Percentiles rank a stretch among this genome's conserved stretches.
These are phyloP conservation scores for Aleurites moluccanus DNA, from an alignment of 441 rosid species.

Conservation along the genomic window DNA sequence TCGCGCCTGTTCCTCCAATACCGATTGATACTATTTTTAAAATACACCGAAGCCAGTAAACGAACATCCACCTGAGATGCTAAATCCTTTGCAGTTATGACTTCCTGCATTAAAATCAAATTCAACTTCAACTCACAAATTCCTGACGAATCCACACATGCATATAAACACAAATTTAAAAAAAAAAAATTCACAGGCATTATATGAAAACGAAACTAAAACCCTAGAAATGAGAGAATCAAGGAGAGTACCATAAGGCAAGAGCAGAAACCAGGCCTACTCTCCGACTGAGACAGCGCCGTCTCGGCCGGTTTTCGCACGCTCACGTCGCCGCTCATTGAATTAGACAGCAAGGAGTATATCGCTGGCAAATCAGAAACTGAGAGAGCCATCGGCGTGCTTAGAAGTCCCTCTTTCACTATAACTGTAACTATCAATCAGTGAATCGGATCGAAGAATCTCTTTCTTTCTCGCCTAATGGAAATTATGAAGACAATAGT, in stretches of 20 bases:
- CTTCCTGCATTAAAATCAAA: constrained; percentile 63
- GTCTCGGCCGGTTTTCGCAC: constrained; percentile 87
- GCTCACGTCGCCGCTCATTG: constrained; percentile 85
- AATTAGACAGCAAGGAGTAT: constrained; percentile 75
- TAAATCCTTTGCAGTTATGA: constrained; percentile 86
- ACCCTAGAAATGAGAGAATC: constrained; percentile 32
- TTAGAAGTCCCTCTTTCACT: constrained; percentile 15
- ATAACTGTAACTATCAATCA: constrained; percentile 20
- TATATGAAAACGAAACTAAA: constrained; percentile 16
- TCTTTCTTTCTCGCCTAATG: constrained; percentile 4
- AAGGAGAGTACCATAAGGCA: constrained; percentile 69
- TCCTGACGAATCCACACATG: constrained; percentile 15
- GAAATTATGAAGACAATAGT: neutral
- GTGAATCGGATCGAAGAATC: constrained; percentile 41
- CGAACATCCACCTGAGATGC: constrained; percentile 87
- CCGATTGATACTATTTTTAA: constrained; percentile 86
- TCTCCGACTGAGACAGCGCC: constrained; percentile 87
- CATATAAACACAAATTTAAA: constrained; percentile 1
- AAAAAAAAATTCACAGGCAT: constrained; percentile 3
- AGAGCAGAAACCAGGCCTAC: constrained; percentile 92
- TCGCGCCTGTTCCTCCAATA: constrained; percentile 91
- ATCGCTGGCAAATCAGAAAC: constrained; percentile 88
- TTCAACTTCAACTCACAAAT: constrained; percentile 5
- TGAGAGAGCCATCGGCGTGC: constrained; percentile 72
- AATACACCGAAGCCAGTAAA: constrained; percentile 87